phyloP scores from a whole-genome alignment of 208 protist species.

The Leishmania turanica region DNA sequence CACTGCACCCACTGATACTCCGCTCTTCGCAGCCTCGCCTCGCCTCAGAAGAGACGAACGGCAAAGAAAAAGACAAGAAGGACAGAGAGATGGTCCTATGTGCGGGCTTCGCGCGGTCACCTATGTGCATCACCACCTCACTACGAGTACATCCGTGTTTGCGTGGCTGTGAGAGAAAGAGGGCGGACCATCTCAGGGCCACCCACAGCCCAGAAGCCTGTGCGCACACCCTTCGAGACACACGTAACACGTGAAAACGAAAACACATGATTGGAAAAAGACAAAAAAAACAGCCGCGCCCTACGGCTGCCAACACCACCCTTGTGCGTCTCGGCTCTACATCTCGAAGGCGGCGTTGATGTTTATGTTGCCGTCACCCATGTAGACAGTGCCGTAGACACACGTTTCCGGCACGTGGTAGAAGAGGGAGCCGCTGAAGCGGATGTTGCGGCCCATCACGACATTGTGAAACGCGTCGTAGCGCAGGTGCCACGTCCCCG shows the following conservation, averaged over 20 bases:
- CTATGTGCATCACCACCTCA: neutral
- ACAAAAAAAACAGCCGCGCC: neutral
- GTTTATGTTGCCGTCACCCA: conserved; percentile 88
- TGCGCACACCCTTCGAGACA: neutral
- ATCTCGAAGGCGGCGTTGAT: conserved; percentile 78
- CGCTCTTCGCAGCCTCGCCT: too few relatives aligned
- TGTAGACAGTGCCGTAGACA: conserved; percentile 80
- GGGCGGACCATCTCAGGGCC: too few relatives aligned
- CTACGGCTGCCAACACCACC: neutral
- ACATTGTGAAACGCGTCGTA: conserved; percentile 74
- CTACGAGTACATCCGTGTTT: conserved; percentile 6
- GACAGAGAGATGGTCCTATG: neutral
- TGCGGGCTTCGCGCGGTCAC: neutral
- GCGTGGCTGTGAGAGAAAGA: neutral
- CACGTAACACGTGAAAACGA: neutral
- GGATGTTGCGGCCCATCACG: conserved; percentile 66
- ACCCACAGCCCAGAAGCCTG: neutral
- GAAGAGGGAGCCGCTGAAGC: conserved; percentile 76
- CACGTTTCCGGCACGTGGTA: conserved; percentile 84
- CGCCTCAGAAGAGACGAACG: neutral
- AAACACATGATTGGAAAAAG: neutral
- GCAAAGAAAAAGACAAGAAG: neutral
- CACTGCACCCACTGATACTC: too few relatives aligned
- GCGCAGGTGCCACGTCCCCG: conserved; percentile 69
- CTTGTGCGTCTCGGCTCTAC: conserved; percentile 8